Base-by-base conservation (phyloP, 306 rosid genomes). In the Prunus fruticosa region DNA sequence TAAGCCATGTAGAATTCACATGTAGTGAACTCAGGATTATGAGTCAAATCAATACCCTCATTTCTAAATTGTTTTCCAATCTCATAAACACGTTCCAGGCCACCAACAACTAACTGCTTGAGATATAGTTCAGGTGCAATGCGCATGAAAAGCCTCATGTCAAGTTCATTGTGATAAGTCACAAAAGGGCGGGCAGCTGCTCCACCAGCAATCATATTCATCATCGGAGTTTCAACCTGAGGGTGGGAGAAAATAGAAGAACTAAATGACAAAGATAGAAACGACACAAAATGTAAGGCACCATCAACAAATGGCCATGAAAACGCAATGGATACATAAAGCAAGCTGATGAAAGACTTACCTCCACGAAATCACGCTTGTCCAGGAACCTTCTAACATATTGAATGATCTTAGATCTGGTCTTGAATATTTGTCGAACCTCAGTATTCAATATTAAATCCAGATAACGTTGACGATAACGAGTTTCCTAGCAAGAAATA, bases 221-320 rank as follows among this genome's bases (percentile, higher is more conserved):
- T 89, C 97, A 95, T 95, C 49, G 99, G 99, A 49, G 99, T 92
- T 88, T 95, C 99, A 75, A 95, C 99, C 99, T 95, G 73, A 71
- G 46, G 72, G 78, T 52, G 32, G 32, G 6, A 27, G 63, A 71
- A 80, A 71, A 60, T 11, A 53, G 51, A 76, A 76, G 50, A 38
- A 38, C 43, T 14, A 70, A 57, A 20, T 8, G 50, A 10, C 19
- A 75, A 18, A 14, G 19, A 16, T 2, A 64, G 9, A 63, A 32
- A 51, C 1, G n/a, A 53, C 18, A 65, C 25, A 18, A 15, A 8
- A 10, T 18, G 8, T 25, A 43, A 11, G 12, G 25, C 45, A 20
- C 18, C 13, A 38, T 64, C 41, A 69, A 46, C 52, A 51, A 15
- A 56, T 4, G 6, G 14, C 64, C 32, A 82, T 5, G 34, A 58